phyloP scores from a whole-genome alignment of 495 filamentous ascomycete genomes.

The Penicillium waksmanii region DNA sequence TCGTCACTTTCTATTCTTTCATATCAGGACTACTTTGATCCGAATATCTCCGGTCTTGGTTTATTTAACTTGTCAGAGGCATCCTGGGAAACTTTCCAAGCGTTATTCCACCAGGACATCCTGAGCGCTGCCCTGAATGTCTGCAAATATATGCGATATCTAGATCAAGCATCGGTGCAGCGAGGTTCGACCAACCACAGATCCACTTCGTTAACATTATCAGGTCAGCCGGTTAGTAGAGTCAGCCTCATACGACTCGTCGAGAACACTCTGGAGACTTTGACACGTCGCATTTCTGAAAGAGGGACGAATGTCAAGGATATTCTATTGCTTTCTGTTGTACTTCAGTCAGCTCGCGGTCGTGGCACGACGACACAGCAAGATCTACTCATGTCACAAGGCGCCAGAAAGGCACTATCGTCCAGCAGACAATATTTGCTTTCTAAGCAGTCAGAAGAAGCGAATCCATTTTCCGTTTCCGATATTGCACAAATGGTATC shows the following conservation, averaged over 20 bases:
- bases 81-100: slow-evolving; percentile 33
- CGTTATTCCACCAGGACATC: slow-evolving; percentile 31
- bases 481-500: not conserved
- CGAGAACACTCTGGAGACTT: slow-evolving; percentile 29
- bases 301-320: slow-evolving; percentile 34
- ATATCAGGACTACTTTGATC: slow-evolving; percentile 35
- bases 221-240: slow-evolving; percentile 16
- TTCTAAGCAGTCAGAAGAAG: not conserved
- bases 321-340: slow-evolving; percentile 29
- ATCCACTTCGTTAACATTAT: not conserved
- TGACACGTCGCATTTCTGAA: slow-evolving; percentile 26
- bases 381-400: slow-evolving; percentile 23
- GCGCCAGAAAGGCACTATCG: slow-evolving; percentile 9
- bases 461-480: not conserved
- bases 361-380: slow-evolving; percentile 22
- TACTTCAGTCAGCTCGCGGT: slow-evolving; percentile 28
- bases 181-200: not conserved
- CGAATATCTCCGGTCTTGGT: slow-evolving; percentile 23
- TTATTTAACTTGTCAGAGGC: slow-evolving; percentile 8
- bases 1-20: slow-evolving; percentile 28
- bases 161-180: not conserved
- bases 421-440: not conserved
- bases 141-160: slow-evolving; percentile 27
- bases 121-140: slow-evolving; percentile 29
- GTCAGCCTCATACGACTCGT: slow-evolving; percentile 23